phyloP scores from a whole-genome alignment of 2,329 filamentous ascomycete genomes.

The Fusarium globosum region DNA sequence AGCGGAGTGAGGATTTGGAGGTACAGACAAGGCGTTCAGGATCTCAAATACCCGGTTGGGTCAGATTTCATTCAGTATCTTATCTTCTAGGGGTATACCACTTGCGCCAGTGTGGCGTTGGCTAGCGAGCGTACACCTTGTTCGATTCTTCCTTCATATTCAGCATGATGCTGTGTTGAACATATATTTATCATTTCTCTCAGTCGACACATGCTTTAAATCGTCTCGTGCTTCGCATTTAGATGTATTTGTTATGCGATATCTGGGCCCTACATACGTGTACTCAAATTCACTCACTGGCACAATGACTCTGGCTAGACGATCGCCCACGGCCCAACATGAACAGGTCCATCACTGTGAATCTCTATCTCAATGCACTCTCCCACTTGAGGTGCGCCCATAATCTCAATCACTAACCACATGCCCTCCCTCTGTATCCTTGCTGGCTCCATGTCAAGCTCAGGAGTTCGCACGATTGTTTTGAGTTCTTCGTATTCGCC shows the following conservation, averaged over 20 bases:
- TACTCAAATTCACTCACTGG: background rate
- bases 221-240: background rate
- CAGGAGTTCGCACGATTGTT: conserved; percentile 73
- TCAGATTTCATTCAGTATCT: conserved; percentile 24
- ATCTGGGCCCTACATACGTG: background rate
- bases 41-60: conserved; percentile 43
- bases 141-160: conserved; percentile 12
- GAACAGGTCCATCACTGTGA: conserved; percentile 60
- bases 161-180: conserved; percentile 3
- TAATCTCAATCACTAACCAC: conserved; percentile 85
- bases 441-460: conserved; percentile 80
- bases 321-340: conserved; percentile 57
- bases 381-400: conserved; percentile 64
- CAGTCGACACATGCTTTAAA: background rate
- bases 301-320: conserved; percentile 16
- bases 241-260: background rate
- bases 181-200: background rate
- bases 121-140: conserved; percentile 21
- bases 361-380: conserved; percentile 64
- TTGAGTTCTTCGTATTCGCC: conserved; percentile 79
- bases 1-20: conserved; percentile 12
- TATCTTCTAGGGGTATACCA: conserved; percentile 10
- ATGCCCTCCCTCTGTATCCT: conserved; percentile 66
- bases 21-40: conserved; percentile 39
- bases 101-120: conserved; percentile 28